Conservation (phyloP, 176 grass and related monocot genomes). For the Tuctoria greenei region DNA sequence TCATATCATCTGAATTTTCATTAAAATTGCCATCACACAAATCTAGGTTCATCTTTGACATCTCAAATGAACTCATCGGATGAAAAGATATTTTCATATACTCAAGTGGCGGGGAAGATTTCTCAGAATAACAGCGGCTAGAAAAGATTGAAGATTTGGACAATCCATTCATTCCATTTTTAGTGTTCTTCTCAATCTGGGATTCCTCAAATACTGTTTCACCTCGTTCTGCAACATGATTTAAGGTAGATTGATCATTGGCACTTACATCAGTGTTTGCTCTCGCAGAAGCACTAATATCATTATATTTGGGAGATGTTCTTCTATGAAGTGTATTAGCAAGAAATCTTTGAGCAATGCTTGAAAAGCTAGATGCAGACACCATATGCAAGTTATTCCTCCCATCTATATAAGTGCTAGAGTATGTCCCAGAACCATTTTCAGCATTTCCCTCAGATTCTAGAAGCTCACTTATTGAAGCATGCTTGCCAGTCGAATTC, state of each 20-base stretch:
- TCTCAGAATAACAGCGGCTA: constrained; percentile 51
- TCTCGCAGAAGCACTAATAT: constrained; percentile 43
- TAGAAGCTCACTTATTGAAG: constrained; percentile 53
- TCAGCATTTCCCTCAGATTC: constrained; percentile 41
- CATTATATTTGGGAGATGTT: constrained; percentile 58
- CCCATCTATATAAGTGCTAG: constrained; percentile 30
- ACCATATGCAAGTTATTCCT: constrained; percentile 39
- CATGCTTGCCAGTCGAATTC: constrained; percentile 47
- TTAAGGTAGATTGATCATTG: constrained; percentile 38
- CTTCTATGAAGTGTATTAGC: constrained; percentile 85
- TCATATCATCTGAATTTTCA: constrained; percentile 62
- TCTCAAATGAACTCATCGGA: constrained; percentile 63
- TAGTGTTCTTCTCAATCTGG: constrained; percentile 38
- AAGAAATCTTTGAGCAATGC: constrained; percentile 87
- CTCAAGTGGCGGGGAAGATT: constrained; percentile 89
- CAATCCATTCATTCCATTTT: constrained; percentile 48
- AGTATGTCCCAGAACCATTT: constrained; percentile 29
- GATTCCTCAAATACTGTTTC: constrained; percentile 27
- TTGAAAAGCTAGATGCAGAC: constrained; percentile 83
- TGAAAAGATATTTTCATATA: constrained; percentile 97
- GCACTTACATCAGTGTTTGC: constrained; percentile 44
- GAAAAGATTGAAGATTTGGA: constrained; percentile 50
- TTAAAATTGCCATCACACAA: constrained; percentile 51
- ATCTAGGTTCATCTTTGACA: constrained; percentile 63
- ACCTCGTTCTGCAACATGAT: constrained; percentile 26